A percentile compares a stretch with the other conserved stretches of the same genome.
Conservation (phyloP, 352 stramenopile species). For the Aphanomyces euteiches region DNA sequence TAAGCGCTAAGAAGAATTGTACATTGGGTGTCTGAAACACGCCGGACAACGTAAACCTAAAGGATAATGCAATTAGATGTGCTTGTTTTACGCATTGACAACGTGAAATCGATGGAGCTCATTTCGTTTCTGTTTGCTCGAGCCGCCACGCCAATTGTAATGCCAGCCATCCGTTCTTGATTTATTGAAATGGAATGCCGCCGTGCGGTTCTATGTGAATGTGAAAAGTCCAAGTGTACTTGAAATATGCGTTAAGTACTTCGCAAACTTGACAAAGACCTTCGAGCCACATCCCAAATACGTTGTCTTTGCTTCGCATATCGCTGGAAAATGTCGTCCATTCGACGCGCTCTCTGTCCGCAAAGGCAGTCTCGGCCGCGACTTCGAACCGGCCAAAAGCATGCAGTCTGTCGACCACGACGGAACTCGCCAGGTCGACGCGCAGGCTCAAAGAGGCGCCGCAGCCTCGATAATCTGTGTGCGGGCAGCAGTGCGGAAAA, state of each 20-base stretch:
- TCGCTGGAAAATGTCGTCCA: conserved; percentile 9
- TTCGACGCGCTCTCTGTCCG: neutral
- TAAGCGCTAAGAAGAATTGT: neutral
- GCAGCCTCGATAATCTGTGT: conserved; percentile 5
- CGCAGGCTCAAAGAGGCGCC: neutral
- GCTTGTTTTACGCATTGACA: neutral
- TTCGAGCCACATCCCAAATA: conserved; percentile 9
- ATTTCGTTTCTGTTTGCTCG: conserved; percentile 17
- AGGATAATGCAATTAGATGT: neutral
- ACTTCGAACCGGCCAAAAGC: conserved; percentile 22
- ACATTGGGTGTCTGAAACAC: neutral
- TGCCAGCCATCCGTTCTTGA: conserved; percentile 24
- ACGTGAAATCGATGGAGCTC: conserved; percentile 12
- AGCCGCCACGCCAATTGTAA: conserved; percentile 15
- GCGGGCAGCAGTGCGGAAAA: conserved; percentile 19
- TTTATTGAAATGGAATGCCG: conserved; percentile 19
- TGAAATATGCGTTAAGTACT: neutral
- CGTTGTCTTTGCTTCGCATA: conserved; percentile 10
- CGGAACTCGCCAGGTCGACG: neutral
- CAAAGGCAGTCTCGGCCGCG: neutral
- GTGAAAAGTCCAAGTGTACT: neutral
- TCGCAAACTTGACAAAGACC: neutral
- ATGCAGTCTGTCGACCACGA: neutral
- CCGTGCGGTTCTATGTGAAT: neutral
- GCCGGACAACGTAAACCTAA: conserved; percentile 15